Conservation (phyloP, 2,329 filamentous ascomycete species). For the Metarhizium anisopliae region DNA sequence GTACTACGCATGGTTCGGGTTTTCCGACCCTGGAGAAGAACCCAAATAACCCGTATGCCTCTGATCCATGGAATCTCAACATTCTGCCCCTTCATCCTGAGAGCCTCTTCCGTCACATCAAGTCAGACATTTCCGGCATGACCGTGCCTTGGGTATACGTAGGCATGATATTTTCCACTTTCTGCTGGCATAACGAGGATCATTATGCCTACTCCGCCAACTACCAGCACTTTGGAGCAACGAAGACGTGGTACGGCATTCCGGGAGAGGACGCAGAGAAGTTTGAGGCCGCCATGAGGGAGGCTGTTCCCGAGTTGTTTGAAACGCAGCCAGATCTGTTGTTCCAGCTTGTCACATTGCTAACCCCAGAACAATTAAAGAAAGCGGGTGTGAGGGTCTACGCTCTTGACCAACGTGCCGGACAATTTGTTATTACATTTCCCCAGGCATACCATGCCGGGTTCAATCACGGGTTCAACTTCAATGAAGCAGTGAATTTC, state of each 20-base stretch:
- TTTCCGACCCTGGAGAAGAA: slow-evolving; percentile 93
- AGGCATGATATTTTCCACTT: slow-evolving; percentile 98
- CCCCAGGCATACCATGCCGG: slow-evolving; percentile 95
- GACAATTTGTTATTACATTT: slow-evolving; percentile 93
- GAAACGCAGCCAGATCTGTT: slow-evolving; percentile 93
- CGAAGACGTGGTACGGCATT: slow-evolving; percentile 99
- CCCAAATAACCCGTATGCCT: slow-evolving; percentile 76
- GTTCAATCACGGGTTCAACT: slow-evolving; percentile 98
- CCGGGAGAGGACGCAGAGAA: slow-evolving; percentile 88
- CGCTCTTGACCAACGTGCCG: slow-evolving; percentile 90
- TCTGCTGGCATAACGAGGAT: slow-evolving; percentile 99
- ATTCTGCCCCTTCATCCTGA: slow-evolving; percentile 83
- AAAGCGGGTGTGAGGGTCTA: slow-evolving; percentile 91
- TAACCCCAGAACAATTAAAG: slow-evolving; percentile 85
- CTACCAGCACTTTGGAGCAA: slow-evolving; percentile 96
- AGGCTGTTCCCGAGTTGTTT: slow-evolving; percentile 91
- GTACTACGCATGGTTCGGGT: slow-evolving; percentile 92
- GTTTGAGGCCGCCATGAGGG: slow-evolving; percentile 90
- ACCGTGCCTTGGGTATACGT: slow-evolving; percentile 99
- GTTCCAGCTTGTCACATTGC: slow-evolving; percentile 92
- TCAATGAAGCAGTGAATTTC: slow-evolving; percentile 98
- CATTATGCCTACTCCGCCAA: slow-evolving; percentile 97
- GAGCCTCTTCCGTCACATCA: slow-evolving; percentile 93
- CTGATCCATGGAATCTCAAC: slow-evolving; percentile 93
- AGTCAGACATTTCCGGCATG: slow-evolving; percentile 97